Evolutionary conservation across 1,139 yeast species (phyloP).

Genomic region (Kurtzmaniella natalensis): DNA sequence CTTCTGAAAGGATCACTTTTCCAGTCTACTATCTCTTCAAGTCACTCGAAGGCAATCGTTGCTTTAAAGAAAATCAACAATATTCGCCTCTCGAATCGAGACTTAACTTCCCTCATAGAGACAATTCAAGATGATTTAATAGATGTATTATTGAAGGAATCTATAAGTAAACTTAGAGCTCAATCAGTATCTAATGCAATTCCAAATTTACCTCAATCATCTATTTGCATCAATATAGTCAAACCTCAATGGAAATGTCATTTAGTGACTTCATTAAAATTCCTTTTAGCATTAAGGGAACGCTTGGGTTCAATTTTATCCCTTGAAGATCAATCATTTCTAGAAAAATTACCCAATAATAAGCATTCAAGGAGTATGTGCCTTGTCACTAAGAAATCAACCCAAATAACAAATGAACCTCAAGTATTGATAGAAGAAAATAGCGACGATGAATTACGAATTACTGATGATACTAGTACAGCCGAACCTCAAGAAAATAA

Average conservation of each 20-base stretch:
- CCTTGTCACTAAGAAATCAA: conserved; percentile 1
- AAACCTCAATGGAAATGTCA: conserved; percentile 11
- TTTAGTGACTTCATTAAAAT: conserved; percentile 8
- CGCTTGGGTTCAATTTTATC: conserved; percentile 4
- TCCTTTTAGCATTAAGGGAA: conserved; percentile 9
- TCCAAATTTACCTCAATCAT: conserved; percentile 3
- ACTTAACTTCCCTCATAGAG: conserved; percentile 11
- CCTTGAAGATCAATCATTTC: conserved; percentile 5
- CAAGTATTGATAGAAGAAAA: conserved; percentile 8
- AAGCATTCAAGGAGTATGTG: not conserved
- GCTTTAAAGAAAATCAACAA: conserved; percentile 13
- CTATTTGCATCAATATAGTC: conserved; percentile 8
- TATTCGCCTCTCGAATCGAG: conserved; percentile 13
- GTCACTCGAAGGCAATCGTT: conserved; percentile 11
- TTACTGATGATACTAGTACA: conserved; percentile 1
- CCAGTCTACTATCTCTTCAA: conserved; percentile 10
- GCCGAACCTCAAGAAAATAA: conserved; percentile 5
- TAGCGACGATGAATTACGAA: conserved; percentile 9
- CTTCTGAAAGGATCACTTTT: conserved; percentile 9
- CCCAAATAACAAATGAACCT: not conserved
- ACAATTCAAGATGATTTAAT: conserved; percentile 9
- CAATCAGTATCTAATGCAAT: conserved; percentile 1
- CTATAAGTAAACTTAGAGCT: conserved; percentile 7
- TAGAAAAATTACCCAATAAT: not conserved
- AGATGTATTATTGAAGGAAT: conserved; percentile 6